These are phyloP conservation scores for Geoglossum cookeanum DNA, from an alignment of 2,329 filamentous ascomycete genomes.

Conservation along the genomic window DNA sequence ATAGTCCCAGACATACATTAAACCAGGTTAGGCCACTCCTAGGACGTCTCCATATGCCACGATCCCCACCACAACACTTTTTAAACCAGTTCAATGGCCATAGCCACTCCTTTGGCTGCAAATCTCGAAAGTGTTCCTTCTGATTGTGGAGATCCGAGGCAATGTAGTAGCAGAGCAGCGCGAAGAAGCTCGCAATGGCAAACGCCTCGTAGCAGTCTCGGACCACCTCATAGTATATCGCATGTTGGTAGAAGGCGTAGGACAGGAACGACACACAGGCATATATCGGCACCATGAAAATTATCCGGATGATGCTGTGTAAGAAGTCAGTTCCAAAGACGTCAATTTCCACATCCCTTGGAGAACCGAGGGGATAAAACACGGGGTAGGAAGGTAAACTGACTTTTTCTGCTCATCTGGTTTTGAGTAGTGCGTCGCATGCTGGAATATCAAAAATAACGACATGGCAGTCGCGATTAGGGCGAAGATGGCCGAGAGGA, in stretches of 20 bases:
- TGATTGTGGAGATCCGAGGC: conserved; percentile 60
- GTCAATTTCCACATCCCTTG: background rate
- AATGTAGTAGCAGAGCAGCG: conserved; percentile 62
- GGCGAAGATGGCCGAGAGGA: conserved; percentile 30
- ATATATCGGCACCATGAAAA: conserved; percentile 78
- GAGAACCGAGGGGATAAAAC: background rate
- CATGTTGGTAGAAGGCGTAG: conserved; percentile 54
- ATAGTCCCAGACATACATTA: conserved; percentile 33
- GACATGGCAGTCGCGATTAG: conserved; percentile 33
- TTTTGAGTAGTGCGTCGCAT: conserved; percentile 38
- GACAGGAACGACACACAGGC: conserved; percentile 54
- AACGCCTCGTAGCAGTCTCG: conserved; percentile 82
- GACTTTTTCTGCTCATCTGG: conserved; percentile 41
- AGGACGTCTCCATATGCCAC: conserved; percentile 54
- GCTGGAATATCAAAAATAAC: conserved; percentile 37
- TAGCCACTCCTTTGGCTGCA: conserved; percentile 54
- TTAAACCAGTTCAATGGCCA: conserved; percentile 52
- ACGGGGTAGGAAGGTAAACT: conserved; percentile 11
- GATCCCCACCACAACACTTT: conserved; percentile 48
- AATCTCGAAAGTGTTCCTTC: conserved; percentile 58
- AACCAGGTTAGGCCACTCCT: conserved; percentile 76
- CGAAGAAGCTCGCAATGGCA: conserved; percentile 73
- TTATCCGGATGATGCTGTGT: conserved; percentile 60
- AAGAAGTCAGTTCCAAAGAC: background rate
- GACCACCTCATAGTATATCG: conserved; percentile 64